Base-by-base conservation (phyloP, 2,329 filamentous ascomycete genomes). In the Sclerotinia borealis region DNA sequence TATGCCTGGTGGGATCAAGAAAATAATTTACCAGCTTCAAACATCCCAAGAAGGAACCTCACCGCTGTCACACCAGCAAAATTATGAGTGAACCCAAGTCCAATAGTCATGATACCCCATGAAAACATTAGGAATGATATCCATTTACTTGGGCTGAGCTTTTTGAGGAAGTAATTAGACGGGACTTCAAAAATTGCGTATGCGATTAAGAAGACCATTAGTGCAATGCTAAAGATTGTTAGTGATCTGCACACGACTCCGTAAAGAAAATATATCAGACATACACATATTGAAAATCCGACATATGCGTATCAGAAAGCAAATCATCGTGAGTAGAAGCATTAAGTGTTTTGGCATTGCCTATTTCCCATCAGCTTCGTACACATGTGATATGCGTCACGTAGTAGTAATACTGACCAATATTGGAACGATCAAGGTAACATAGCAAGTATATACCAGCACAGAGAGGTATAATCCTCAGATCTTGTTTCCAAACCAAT, bases 351-450 rank as follows among this genome's bases (percentile, higher is more conserved):
- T 84, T 86, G 48, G 86, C 85, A 72, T 88, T 88, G 63, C 79
- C 71, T 72, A n/a, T 25, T 22, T 15, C 51, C 1, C 7, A 37
- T 63, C 9, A 59, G 54, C 8, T 34, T 31, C 17, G 15, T 10
- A 19, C 17, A 36, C 0, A 25, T 39, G 10, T 13, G 15, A 17
- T 15, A 9, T 8, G 11, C 7, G 4, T 31, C 4, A 15, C 2
- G 13, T 36, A 41, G 52, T 34, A 19, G 29, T 58, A 2, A 43
- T 22, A 50, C 69, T 52, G 63, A 78, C 85, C 86, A 63, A 90
- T 89, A 73, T 90, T 90, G 62, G 84, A 82, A 49, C 85, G 79
- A 74, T 90, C 87, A 29, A 90, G 80, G 72, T 87, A 89, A 74
- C 84, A 87, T 27, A 90, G 79, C 51, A 90, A 79, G 73, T 88